These are phyloP conservation scores for Entomortierella chlamydospora DNA, from an alignment of 192 early-diverging fungal species.

Conservation along the genomic window DNA sequence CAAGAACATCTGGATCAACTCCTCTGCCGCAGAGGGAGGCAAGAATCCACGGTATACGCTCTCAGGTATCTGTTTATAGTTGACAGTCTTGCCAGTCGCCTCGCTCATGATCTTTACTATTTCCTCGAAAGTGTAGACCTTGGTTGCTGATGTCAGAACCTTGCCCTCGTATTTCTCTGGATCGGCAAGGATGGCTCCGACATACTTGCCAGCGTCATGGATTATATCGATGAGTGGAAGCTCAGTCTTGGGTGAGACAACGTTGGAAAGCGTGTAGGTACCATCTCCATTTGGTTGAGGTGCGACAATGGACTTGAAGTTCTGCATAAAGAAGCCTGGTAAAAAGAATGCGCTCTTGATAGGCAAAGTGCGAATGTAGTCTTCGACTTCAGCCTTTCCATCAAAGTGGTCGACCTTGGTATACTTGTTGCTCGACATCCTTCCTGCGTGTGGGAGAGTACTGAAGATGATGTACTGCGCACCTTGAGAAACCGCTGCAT, in stretches of 20 bases:
- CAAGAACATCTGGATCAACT: slow-evolving; percentile 1
- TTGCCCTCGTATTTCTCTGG: slow-evolving; percentile 28
- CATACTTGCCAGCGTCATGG: slow-evolving; percentile 15
- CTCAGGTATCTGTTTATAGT: slow-evolving; percentile 14
- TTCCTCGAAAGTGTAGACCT: background rate
- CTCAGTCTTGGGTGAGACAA: slow-evolving; percentile 3
- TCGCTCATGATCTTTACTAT: slow-evolving; percentile 4
- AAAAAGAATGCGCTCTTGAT: slow-evolving; percentile 30
- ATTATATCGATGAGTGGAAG: slow-evolving; percentile 3
- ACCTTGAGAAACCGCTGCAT: slow-evolving; percentile 18
- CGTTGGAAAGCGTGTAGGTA: slow-evolving; percentile 2
- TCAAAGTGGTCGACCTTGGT: background rate
- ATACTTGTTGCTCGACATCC: slow-evolving; percentile 1
- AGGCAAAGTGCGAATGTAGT: slow-evolving; percentile 22
- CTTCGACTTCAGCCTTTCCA: background rate
- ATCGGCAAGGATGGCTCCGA: slow-evolving; percentile 26
- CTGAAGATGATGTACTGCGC: slow-evolving; percentile 24
- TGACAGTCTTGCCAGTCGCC: slow-evolving; percentile 14
- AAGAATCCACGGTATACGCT: background rate
- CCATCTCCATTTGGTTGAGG: slow-evolving; percentile 20
- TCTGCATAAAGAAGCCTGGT: slow-evolving; percentile 20
- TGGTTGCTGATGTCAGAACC: background rate
- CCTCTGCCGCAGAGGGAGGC: background rate
- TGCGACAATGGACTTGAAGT: background rate
- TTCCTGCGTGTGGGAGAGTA: background rate